Percentiles rank a stretch among this genome's conserved stretches.
These are phyloP conservation scores for Nicotiana noctiflora DNA, from an alignment of 257 asterid species.

Conservation along the genomic window DNA sequence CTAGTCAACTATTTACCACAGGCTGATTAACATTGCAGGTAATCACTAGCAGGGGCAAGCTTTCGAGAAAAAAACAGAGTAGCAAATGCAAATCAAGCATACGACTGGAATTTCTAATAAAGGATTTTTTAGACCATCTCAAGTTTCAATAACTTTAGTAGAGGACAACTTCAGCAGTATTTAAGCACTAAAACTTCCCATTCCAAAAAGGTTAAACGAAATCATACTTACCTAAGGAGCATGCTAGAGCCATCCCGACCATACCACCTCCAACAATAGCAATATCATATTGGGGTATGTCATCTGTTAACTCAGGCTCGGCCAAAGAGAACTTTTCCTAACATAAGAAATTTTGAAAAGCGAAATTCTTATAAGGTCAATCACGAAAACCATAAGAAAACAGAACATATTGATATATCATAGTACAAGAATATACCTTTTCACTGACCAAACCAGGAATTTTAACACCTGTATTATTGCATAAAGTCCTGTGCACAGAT, in stretches of 20 bases:
- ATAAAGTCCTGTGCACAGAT: conserved; percentile 39
- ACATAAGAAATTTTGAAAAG: not conserved
- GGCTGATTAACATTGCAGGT: not conserved
- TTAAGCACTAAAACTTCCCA: not conserved
- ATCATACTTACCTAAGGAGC: conserved; percentile 60
- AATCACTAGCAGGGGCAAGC: not conserved
- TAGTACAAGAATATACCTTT: conserved; percentile 13
- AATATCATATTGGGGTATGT: conserved; percentile 61
- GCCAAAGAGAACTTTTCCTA: conserved; percentile 4
- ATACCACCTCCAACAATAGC: conserved; percentile 99
- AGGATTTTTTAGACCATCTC: not conserved
- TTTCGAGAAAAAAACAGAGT: conserved; percentile 6
- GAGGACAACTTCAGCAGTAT: not conserved
- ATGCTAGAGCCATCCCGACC: conserved; percentile 98
- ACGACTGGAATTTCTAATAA: not conserved
- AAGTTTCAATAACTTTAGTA: not conserved
- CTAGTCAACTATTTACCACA: not conserved
- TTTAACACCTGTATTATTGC: conserved; percentile 35
- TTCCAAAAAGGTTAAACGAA: not conserved
- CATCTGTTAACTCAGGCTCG: conserved; percentile 20
- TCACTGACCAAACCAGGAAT: conserved; percentile 24
- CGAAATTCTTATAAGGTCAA: not conserved
- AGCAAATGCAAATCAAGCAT: not conserved
- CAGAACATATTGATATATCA: not conserved
- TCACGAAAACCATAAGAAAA: not conserved